A percentile compares a stretch with the other conserved stretches of the same genome.
These are phyloP conservation scores for Pestalotiopsis sp. DNA, from an alignment of 2,329 filamentous ascomycete species.

Conservation along the genomic window DNA sequence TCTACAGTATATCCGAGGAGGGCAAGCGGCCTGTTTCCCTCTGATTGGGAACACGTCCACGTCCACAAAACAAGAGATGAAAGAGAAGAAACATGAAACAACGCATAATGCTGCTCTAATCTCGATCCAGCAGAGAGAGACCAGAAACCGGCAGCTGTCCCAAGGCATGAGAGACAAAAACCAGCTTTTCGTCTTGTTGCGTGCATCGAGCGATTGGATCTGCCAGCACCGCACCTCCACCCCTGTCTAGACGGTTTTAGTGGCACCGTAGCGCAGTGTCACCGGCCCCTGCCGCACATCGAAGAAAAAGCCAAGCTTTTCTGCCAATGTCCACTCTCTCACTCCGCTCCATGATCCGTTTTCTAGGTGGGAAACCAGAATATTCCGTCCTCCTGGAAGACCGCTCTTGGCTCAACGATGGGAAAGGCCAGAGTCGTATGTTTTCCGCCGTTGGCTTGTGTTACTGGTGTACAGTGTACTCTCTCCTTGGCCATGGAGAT, in stretches of 20 bases:
- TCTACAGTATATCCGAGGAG: neutral
- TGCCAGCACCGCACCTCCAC: neutral
- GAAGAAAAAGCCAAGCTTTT: neutral
- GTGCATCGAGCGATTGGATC: neutral
- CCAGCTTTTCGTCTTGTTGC: neutral
- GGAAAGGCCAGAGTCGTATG: neutral
- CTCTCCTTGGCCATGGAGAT: no score
- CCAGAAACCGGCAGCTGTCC: neutral
- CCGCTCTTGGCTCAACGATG: neutral
- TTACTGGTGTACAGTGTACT: neutral
- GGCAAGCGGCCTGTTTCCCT: neutral
- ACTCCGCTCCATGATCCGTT: neutral
- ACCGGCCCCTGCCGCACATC: neutral
- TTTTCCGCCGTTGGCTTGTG: neutral
- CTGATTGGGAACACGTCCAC: neutral
- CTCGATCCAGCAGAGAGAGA: neutral
- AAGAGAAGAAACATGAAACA: neutral
- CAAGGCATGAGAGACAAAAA: neutral
- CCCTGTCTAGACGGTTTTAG: neutral
- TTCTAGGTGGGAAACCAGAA: neutral
- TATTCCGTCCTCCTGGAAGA: neutral
- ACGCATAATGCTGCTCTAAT: neutral
- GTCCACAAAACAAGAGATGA: neutral
- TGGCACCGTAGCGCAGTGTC: neutral
- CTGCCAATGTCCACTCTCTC: neutral